Evolutionary conservation across 2,329 filamentous ascomycete species (phyloP).

Genomic region (Drechslera avenae): DNA sequence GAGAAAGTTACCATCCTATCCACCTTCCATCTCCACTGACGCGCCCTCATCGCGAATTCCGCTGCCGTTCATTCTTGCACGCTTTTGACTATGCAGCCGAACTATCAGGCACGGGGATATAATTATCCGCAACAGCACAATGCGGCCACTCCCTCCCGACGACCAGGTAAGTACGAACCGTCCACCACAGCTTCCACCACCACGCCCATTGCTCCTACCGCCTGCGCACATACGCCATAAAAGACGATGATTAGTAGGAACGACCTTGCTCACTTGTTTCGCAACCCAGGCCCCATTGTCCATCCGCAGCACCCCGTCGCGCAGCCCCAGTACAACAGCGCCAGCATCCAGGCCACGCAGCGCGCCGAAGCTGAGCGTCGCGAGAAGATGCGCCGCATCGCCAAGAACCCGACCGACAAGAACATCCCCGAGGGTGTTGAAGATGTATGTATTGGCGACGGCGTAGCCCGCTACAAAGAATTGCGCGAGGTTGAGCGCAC

Average conservation of each 20-base stretch:
- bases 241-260: slow-evolving; percentile 52
- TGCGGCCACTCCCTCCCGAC: slow-evolving; percentile 44
- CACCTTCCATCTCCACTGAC: slow-evolving; percentile 23
- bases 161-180: slow-evolving; percentile 49
- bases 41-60: slow-evolving; percentile 33
- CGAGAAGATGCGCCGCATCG: slow-evolving; percentile 77
- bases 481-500: slow-evolving; percentile 85
- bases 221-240: slow-evolving; percentile 10
- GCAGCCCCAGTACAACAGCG: slow-evolving; percentile 51
- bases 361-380: slow-evolving; percentile 57
- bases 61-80: slow-evolving; percentile 32
- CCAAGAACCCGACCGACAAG: slow-evolving; percentile 91
- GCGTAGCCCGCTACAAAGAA: slow-evolving; percentile 79
- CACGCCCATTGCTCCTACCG: slow-evolving; percentile 20
- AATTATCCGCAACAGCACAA: slow-evolving; percentile 47
- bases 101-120: slow-evolving; percentile 52
- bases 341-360: slow-evolving; percentile 51
- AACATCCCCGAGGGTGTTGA: slow-evolving; percentile 88
- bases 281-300: slow-evolving; percentile 53
- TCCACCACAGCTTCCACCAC: slow-evolving; percentile 15
- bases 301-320: slow-evolving; percentile 56
- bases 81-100: slow-evolving; percentile 49
- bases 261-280: slow-evolving; percentile 56
- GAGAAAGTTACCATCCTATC: slow-evolving; percentile 30
- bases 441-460: slow-evolving; percentile 79